Evolutionary conservation across 192 early-diverging fungal genomes (phyloP).

Genomic region (Coemansia sp.): DNA sequence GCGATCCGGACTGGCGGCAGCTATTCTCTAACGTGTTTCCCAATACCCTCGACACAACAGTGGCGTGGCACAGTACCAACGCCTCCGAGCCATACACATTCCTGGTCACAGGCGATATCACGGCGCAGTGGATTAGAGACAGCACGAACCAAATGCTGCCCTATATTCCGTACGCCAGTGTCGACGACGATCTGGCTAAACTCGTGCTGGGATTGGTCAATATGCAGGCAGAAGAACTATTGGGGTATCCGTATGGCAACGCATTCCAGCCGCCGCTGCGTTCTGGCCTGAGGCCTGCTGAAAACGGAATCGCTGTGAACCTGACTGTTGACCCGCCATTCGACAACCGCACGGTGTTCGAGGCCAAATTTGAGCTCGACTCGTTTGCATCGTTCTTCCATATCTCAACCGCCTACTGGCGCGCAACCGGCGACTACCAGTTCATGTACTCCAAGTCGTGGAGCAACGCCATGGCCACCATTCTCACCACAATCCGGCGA

Average conservation of each 20-base stretch:
- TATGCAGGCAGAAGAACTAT: constrained; percentile 56
- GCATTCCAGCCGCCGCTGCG: constrained; percentile 60
- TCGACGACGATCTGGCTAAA: constrained; percentile 42
- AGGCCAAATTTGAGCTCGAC: constrained; percentile 73
- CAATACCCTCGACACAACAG: constrained; percentile 72
- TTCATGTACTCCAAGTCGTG: constrained; percentile 47
- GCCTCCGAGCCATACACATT: constrained; percentile 57
- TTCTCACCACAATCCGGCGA: constrained; percentile 41
- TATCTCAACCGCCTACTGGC: constrained; percentile 57
- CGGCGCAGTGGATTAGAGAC: constrained; percentile 75
- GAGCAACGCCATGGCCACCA: constrained; percentile 47
- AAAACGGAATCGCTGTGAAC: constrained; percentile 31
- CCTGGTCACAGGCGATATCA: constrained; percentile 70
- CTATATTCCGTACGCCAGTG: constrained; percentile 48
- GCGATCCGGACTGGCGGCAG: constrained; percentile 54
- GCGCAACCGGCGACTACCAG: constrained; percentile 45
- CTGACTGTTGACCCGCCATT: constrained; percentile 23
- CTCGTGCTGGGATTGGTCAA: constrained; percentile 59
- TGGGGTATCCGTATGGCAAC: constrained; percentile 60
- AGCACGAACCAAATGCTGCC: constrained; percentile 67
- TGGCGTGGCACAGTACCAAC: constrained; percentile 55
- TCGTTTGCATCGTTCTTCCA: constrained; percentile 66
- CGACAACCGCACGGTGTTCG: constrained; percentile 34
- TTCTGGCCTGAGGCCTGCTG: constrained; percentile 25
- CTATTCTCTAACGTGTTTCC: constrained; percentile 65